Conservation (phyloP, 1,284 basidiomycete species). For the Puccinia horiana region DNA sequence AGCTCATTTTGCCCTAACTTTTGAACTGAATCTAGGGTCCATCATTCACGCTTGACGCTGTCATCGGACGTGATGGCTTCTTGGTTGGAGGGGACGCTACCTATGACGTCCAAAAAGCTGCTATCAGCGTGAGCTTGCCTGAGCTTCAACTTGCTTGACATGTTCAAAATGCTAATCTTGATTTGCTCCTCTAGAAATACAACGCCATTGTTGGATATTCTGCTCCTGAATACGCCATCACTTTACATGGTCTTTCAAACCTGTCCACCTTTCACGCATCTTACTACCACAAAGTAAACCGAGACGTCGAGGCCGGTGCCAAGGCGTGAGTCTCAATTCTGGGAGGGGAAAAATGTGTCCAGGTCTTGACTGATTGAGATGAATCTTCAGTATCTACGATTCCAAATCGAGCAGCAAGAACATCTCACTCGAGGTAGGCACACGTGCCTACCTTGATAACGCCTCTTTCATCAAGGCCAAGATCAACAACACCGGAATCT, state of each 20-base stretch:
- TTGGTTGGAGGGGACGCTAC: constrained; percentile 92
- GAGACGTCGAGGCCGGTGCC: constrained; percentile 94
- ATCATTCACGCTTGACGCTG: constrained; percentile 52
- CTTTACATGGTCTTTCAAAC: constrained; percentile 92
- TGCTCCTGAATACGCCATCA: constrained; percentile 94
- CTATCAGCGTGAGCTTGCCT: constrained; percentile 65
- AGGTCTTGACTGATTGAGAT: too few relatives aligned
- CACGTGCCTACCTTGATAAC: constrained; percentile 72
- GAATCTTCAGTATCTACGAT: constrained; percentile 79
- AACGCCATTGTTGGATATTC: constrained; percentile 90
- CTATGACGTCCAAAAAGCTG: constrained; percentile 94
- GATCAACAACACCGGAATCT: constrained; percentile 93
- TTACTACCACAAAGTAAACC: constrained; percentile 96
- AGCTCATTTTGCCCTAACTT: constrained; percentile 35
- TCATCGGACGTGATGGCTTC: constrained; percentile 95
- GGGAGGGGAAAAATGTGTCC: too few relatives aligned
- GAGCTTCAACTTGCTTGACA: not conserved
- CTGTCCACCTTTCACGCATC: constrained; percentile 89
- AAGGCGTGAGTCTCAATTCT: constrained; percentile 64
- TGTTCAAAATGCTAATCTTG: not conserved
- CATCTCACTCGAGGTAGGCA: constrained; percentile 91
- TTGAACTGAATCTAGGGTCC: constrained; percentile 17
- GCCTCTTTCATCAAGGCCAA: constrained; percentile 94
- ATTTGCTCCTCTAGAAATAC: constrained; percentile 65
- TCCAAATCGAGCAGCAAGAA: constrained; percentile 79